A percentile compares a stretch with the other conserved stretches of the same genome.
phyloP scores from a whole-genome alignment of 2,329 filamentous ascomycete species.

The Fusarium verrucosum region DNA sequence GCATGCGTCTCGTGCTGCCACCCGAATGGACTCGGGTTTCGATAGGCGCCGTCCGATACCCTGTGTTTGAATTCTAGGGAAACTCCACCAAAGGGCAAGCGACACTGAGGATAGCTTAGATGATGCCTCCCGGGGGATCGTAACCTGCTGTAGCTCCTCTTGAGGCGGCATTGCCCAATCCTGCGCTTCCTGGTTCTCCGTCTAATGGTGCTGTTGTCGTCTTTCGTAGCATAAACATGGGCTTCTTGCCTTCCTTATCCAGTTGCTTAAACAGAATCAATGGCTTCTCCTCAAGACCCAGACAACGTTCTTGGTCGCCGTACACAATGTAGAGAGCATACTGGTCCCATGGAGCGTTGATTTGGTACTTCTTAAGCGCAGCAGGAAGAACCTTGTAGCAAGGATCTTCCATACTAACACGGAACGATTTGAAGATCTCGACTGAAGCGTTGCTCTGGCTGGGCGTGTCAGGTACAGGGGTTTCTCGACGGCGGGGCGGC shows the following conservation, averaged over 20 bases:
- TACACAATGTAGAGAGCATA: slow-evolving; percentile 99
- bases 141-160: slow-evolving; percentile 60
- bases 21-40: slow-evolving; percentile 30
- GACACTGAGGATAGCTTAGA: slow-evolving; percentile 49
- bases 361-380: slow-evolving; percentile 97
- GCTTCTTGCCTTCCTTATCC: slow-evolving; percentile 95
- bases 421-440: slow-evolving; percentile 99
- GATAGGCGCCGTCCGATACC: slow-evolving; percentile 29
- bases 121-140: slow-evolving; percentile 69
- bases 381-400: slow-evolving; percentile 97
- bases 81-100: slow-evolving; percentile 8
- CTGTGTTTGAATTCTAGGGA: slow-evolving; percentile 5
- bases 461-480: slow-evolving; percentile 69
- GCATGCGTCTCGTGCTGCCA: slow-evolving; percentile 25
- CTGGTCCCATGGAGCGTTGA: slow-evolving; percentile 96
- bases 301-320: slow-evolving; percentile 94
- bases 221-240: slow-evolving; percentile 97
- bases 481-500: slow-evolving; percentile 67
- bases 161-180: slow-evolving; percentile 56
- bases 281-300: slow-evolving; percentile 91
- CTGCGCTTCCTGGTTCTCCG: slow-evolving; percentile 64
- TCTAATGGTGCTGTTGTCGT: slow-evolving; percentile 65
- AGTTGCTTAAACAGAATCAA: slow-evolving; percentile 97
- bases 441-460: slow-evolving; percentile 70
- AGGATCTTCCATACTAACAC: slow-evolving; percentile 96